Base-by-base conservation (phyloP, 202 grass and related monocot genomes). In the Alloteropsis angusta region DNA sequence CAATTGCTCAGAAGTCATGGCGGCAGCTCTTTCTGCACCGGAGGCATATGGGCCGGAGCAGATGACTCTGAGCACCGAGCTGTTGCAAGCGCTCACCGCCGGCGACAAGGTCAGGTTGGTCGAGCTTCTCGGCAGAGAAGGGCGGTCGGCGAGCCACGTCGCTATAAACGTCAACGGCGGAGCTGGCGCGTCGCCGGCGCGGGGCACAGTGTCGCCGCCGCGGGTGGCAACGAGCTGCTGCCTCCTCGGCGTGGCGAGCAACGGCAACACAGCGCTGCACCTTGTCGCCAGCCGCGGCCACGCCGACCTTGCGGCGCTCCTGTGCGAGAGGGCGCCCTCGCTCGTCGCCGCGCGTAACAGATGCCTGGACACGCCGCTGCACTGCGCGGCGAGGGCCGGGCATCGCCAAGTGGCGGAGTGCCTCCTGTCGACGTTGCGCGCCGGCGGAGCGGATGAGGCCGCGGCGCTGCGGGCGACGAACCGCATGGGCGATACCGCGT, bases 191-290 rank as follows among this genome's bases (percentile, higher is more conserved):
- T 36, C 35, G 2, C 3, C 56, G 1, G 8, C 38, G 1, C 13
- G 45, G 0, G 36, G 0, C 0, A 22, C 36, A 0, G 46, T 3
- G 4, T 79, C 23, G 37, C 13, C 35, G 57, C 16, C 36, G 14
- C 19, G 6, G 2, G 0, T 13, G 12, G 26, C 52, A 12, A 4
- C 77, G 18, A 6, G 23, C 42, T 23, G 28, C 42, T 17, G 28
- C 28, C 53, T 70, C 8, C 77, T 80, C 12, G 77, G 77, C 43
- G 68, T 43, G 42, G 61, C 79, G 15, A 48, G 7, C 26, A 59
- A 41, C 26, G 85, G 79, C 2, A 89, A 79, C 59, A 85, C 82
- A 3, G 54, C 80, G 56, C 78, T 91, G 75, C 89, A 85, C 35
- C 18, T 91, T 1, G 68, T 62, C 3, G 43, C 76, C 6, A 72